phyloP scores from a whole-genome alignment of 1,284 basidiomycete species.

The Trichosporon ovoides region DNA sequence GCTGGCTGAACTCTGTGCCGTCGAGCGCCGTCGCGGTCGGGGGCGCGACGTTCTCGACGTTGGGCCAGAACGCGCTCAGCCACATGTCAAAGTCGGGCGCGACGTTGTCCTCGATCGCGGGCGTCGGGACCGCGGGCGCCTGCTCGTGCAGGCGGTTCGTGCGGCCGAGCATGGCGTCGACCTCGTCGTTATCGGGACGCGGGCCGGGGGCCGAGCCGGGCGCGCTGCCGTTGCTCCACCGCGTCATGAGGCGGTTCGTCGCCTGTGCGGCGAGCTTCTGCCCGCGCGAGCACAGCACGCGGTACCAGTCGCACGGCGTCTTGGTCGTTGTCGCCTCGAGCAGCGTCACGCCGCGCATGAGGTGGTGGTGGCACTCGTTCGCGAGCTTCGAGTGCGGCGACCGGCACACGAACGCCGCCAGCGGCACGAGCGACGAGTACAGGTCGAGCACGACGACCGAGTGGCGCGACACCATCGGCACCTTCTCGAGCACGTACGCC shows the following conservation, averaged over 20 bases:
- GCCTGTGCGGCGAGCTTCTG: not conserved
- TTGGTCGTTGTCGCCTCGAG: not conserved
- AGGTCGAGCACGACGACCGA: not conserved
- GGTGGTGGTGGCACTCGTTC: slow-evolving; percentile 3
- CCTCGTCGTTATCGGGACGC: not conserved
- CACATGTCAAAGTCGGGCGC: slow-evolving; percentile 1
- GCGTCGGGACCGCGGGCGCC: not conserved
- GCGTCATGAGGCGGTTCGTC: not conserved
- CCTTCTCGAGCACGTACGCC: slow-evolving; percentile 5
- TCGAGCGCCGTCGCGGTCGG: not conserved
- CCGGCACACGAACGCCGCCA: not conserved
- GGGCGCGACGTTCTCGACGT: slow-evolving; percentile 1
- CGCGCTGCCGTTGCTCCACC: not conserved
- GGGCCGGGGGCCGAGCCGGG: not conserved
- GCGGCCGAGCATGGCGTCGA: slow-evolving; percentile 2
- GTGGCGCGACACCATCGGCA: not conserved
- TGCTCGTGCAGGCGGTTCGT: not conserved
- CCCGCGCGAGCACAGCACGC: not conserved
- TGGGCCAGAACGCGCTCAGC: not conserved
- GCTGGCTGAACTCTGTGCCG: not conserved
- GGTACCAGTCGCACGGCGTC: slow-evolving; percentile 1
- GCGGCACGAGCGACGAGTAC: not conserved
- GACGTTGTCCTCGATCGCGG: not conserved
- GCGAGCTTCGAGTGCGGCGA: not conserved
- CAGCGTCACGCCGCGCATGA: not conserved